Conservation (phyloP, 106 monocot genomes). For the Acanthochlamys bracteata region DNA sequence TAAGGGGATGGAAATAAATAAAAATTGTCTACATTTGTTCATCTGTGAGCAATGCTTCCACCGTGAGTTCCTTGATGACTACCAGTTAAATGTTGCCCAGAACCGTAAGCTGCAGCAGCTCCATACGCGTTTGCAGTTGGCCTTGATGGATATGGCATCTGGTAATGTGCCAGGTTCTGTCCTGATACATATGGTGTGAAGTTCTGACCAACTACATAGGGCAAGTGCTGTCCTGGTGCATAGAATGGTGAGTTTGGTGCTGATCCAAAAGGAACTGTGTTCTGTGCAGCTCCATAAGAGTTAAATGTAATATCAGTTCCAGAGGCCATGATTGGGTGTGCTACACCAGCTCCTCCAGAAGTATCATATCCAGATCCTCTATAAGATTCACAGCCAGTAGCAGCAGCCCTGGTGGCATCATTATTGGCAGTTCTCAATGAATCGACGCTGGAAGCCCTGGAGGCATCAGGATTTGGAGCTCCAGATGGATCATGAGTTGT, state of each 20-base stretch:
- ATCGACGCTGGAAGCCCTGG: conserved; percentile 28
- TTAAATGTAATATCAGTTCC: conserved; percentile 13
- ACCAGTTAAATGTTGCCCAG: conserved; percentile 13
- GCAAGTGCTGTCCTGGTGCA: no score
- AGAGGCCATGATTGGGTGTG: conserved; percentile 9
- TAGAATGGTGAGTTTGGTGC: conserved; percentile 1
- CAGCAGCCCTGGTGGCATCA: background rate
- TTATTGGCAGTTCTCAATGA: conserved; percentile 22
- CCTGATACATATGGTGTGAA: conserved; percentile 7
- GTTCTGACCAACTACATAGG: no score
- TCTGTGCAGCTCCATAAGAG: conserved; percentile 12
- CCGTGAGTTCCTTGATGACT: conserved; percentile 20
- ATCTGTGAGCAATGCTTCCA: conserved; percentile 6
- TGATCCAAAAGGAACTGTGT: conserved; percentile 11
- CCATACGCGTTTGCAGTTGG: conserved; percentile 1
- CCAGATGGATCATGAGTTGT: conserved; percentile 5
- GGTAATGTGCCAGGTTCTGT: background rate
- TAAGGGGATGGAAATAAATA: no score
- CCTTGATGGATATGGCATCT: conserved; percentile 6
- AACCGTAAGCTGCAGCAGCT: conserved; percentile 15
- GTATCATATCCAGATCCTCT: conserved; percentile 21
- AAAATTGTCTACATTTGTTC: no score
- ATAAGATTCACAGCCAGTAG: conserved; percentile 23
- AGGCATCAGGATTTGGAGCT: conserved; percentile 13
- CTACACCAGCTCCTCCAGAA: conserved; percentile 13